These are phyloP conservation scores for Penicillium sp. DNA, from an alignment of 2,329 filamentous ascomycete species.

Conservation along the genomic window DNA sequence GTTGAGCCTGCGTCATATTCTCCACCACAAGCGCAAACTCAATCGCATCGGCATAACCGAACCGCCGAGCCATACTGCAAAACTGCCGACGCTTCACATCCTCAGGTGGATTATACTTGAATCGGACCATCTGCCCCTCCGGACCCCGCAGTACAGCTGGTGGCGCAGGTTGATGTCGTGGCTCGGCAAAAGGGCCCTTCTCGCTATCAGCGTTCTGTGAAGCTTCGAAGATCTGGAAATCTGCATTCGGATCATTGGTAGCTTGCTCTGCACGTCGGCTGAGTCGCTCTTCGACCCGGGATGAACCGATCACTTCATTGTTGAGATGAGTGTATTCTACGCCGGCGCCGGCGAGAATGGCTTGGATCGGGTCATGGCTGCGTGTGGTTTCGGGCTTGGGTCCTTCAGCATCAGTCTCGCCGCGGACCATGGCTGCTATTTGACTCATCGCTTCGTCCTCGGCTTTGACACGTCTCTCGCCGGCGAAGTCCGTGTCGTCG, in stretches of 20 bases:
- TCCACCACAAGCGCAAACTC: constrained; percentile 92
- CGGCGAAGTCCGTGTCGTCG: constrained; percentile 58
- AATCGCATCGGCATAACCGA: constrained; percentile 74
- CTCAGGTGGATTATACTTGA: constrained; percentile 72
- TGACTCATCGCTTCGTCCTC: constrained; percentile 73
- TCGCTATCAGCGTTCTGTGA: constrained; percentile 24
- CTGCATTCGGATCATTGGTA: constrained; percentile 34
- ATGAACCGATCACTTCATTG: constrained; percentile 88
- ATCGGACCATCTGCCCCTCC: constrained; percentile 54
- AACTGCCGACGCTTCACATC: constrained; percentile 81
- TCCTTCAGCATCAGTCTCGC: constrained; percentile 36
- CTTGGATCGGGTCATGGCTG: constrained; percentile 76
- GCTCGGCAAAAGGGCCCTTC: constrained; percentile 14
- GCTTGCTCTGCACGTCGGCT: constrained; percentile 70
- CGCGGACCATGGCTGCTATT: constrained; percentile 65
- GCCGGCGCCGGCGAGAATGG: constrained; percentile 83
- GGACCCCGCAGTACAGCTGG: constrained; percentile 22
- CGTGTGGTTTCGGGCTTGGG: constrained; percentile 35
- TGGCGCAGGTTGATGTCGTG: constrained; percentile 10
- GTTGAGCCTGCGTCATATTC: constrained; percentile 81
- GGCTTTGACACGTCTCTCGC: constrained; percentile 47
- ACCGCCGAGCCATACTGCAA: constrained; percentile 81
- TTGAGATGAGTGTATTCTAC: constrained; percentile 97
- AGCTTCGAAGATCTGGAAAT: constrained; percentile 41
- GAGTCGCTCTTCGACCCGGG: constrained; percentile 85